Percentiles rank a stretch among this genome's conserved stretches.
Conservation (phyloP, 2,329 filamentous ascomycete species). For the Trichophyton benhamiae region DNA sequence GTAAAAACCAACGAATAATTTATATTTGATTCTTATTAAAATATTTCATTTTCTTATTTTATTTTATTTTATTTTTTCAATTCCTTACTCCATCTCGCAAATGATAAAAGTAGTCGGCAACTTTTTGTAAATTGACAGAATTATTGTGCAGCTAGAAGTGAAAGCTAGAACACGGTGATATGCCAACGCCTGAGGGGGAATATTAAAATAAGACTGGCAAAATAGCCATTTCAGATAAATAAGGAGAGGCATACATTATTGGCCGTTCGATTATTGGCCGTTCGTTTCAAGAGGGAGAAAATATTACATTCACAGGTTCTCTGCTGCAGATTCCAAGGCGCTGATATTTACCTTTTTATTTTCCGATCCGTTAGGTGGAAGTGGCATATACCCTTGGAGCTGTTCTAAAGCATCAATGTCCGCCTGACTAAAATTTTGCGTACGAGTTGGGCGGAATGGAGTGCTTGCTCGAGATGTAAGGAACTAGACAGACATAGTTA, state of each 20-base stretch:
- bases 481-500: slow-evolving; percentile 45
- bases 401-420: slow-evolving; percentile 34
- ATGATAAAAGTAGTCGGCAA: neutral
- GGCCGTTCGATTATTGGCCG: neutral
- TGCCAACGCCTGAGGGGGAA: neutral
- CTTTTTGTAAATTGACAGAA: neutral
- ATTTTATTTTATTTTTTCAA: neutral
- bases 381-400: slow-evolving; percentile 21
- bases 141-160: neutral
- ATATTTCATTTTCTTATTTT: neutral
- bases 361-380: slow-evolving; percentile 15
- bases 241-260: neutral
- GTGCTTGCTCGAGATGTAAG: slow-evolving; percentile 57
- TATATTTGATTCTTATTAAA: neutral
- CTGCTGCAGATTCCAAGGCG: slow-evolving; percentile 12
- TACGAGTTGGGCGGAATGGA: slow-evolving; percentile 46
- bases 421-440: slow-evolving; percentile 38
- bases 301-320: slow-evolving; percentile 7
- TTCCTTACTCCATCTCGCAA: neutral
- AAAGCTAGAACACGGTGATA: neutral
- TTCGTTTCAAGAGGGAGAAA: neutral
- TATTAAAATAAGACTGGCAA: neutral
- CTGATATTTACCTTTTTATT: slow-evolving; percentile 16
- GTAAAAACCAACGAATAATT: neutral
- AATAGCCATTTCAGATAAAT: neutral